phyloP scores from a whole-genome alignment of 305 asterid species.

The Euphrasia arctica region DNA sequence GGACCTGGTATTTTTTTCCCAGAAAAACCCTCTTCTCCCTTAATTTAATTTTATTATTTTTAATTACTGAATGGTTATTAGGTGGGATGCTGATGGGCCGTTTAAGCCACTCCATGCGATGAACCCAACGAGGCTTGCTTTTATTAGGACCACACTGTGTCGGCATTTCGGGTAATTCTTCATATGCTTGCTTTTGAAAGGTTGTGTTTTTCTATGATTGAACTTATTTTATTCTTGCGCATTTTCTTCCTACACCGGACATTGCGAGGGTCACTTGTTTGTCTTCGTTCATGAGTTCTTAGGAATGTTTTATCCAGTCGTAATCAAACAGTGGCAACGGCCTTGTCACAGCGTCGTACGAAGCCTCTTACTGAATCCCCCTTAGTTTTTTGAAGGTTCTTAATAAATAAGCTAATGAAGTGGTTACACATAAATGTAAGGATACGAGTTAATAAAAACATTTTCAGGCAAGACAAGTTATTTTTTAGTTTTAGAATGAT shows the following conservation, averaged over 20 bases:
- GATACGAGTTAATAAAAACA: too few species aligned
- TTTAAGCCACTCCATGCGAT: constrained; percentile 84
- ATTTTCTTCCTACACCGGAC: neutral
- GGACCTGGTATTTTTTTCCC: constrained; percentile 56
- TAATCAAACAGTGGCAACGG: neutral
- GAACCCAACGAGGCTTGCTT: constrained; percentile 95
- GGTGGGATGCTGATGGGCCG: constrained; percentile 99
- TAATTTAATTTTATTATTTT: neutral
- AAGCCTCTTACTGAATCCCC: neutral
- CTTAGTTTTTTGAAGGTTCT: neutral
- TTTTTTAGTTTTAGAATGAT: neutral
- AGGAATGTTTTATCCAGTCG: neutral
- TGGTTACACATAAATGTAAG: too few species aligned
- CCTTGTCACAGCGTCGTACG: neutral
- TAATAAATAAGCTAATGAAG: too few species aligned
- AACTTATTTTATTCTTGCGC: neutral
- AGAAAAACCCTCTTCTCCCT: neutral
- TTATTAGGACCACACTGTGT: constrained; percentile 85
- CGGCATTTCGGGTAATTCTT: constrained; percentile 85
- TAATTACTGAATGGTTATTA: constrained; percentile 18
- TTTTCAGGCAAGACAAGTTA: neutral
- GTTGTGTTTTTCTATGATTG: neutral
- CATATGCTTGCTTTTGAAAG: constrained; percentile 6
- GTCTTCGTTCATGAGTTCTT: neutral
- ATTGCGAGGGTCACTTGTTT: constrained; percentile 6